Evolutionary conservation across 108 stramenopile genomes (phyloP).

Genomic region (Ochromonas danica): DNA sequence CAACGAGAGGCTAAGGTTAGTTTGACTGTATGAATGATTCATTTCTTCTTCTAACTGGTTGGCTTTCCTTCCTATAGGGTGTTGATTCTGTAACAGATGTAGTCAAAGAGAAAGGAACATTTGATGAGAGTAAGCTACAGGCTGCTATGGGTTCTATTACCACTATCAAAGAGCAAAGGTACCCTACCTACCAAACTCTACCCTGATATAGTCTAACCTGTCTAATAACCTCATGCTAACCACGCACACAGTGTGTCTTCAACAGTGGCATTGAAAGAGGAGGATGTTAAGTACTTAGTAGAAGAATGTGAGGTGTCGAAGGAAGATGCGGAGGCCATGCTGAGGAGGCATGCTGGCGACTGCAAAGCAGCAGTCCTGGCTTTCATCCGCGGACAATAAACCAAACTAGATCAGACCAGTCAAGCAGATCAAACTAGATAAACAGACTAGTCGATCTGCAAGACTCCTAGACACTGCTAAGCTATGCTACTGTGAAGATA

Average conservation of each 20-base stretch:
- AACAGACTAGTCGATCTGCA: too few species aligned
- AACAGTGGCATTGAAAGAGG: background rate
- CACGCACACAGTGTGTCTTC: background rate
- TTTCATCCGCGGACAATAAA: background rate
- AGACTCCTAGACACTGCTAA: too few species aligned
- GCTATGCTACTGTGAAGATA: too few species aligned
- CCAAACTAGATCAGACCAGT: too few species aligned
- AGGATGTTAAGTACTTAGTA: background rate
- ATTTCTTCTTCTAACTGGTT: too few species aligned
- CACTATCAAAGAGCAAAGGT: background rate
- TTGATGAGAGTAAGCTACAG: background rate
- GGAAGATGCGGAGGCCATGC: conserved; percentile 1
- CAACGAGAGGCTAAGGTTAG: background rate
- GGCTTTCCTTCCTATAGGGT: too few species aligned
- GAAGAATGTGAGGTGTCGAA: conserved; percentile 8
- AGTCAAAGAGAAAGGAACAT: background rate
- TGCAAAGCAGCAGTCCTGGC: background rate
- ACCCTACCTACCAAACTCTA: background rate
- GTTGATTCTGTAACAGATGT: background rate
- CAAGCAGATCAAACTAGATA: too few species aligned
- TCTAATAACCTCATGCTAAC: background rate
- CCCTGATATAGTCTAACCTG: background rate
- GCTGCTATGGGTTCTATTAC: background rate
- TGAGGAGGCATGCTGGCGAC: background rate
- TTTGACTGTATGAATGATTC: too few species aligned